Percentiles rank a stretch among this genome's conserved stretches.
phyloP scores from a whole-genome alignment of 176 grass and related monocot species.

The Rhynchospora tenuis region DNA sequence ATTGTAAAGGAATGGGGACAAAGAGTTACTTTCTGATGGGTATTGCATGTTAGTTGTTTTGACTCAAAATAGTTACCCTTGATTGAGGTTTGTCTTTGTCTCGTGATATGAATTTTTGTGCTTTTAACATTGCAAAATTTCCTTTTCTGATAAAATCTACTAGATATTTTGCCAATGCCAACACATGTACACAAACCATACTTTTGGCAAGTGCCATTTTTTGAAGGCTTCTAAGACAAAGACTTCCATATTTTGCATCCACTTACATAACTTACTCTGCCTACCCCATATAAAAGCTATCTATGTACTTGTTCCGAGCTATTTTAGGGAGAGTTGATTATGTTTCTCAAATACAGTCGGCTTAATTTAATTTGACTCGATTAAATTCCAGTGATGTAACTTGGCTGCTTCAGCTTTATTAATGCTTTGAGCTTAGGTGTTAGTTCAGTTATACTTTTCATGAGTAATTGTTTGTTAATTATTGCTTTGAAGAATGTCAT shows the following conservation, averaged over 20 bases:
- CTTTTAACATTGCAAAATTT: not conserved
- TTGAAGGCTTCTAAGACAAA: not conserved
- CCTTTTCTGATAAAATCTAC: slow-evolving; percentile 2
- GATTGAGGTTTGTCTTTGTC: not conserved
- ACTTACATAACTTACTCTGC: not conserved
- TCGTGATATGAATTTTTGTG: not conserved
- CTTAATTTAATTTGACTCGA: not conserved
- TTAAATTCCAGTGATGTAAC: not conserved
- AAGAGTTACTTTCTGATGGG: slow-evolving; percentile 24
- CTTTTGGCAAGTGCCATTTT: not conserved
- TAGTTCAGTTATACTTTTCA: not conserved
- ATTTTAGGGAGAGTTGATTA: not conserved
- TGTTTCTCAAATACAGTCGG: not conserved
- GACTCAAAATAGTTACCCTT: not conserved
- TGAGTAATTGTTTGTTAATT: not conserved
- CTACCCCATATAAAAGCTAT: too few species aligned
- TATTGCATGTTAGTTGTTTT: slow-evolving; percentile 13
- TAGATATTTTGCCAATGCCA: not conserved
- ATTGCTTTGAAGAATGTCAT: not conserved
- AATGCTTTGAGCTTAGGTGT: not conserved
- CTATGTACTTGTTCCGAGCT: too few species aligned
- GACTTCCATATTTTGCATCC: not conserved
- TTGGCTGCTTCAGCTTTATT: not conserved
- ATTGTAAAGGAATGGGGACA: slow-evolving; percentile 23
- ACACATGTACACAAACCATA: not conserved